A percentile compares a stretch with the other conserved stretches of the same genome.
phyloP scores from a whole-genome alignment of 208 protist species.

The Acanthamoeba castellanii region DNA sequence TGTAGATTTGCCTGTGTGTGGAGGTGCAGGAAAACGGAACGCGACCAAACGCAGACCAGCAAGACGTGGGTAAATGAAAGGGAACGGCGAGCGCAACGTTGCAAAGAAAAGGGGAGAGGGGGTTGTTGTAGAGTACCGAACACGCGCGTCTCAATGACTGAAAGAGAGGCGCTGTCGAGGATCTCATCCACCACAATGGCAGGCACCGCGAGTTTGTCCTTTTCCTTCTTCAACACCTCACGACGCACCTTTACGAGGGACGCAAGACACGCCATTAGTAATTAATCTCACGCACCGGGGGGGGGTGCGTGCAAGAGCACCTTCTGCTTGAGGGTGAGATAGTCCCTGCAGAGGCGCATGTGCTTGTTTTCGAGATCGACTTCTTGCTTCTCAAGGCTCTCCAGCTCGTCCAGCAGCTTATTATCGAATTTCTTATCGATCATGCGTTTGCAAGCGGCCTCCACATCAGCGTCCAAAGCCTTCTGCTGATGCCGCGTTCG shows the following conservation, averaged over 20 bases:
- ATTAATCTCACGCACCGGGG: neutral
- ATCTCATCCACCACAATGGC: slow-evolving; percentile 2
- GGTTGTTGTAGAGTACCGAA: neutral
- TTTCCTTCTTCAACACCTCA: slow-evolving; percentile 6
- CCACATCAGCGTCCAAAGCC: neutral
- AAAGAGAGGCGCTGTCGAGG: slow-evolving; percentile 15
- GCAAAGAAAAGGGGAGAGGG: neutral
- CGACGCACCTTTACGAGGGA: neutral
- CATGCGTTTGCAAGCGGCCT: neutral
- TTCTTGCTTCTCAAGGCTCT: slow-evolving; percentile 35
- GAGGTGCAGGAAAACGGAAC: neutral
- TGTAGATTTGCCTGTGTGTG: neutral
- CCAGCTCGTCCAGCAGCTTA: slow-evolving; percentile 45
- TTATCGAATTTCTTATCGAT: slow-evolving; percentile 47
- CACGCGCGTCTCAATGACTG: slow-evolving; percentile 37
- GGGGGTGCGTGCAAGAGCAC: neutral
- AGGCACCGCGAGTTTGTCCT: neutral
- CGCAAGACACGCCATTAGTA: neutral
- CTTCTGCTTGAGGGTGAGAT: slow-evolving; percentile 33
- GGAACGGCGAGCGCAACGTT: neutral
- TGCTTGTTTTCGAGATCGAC: slow-evolving; percentile 32
- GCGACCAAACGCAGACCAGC: neutral
- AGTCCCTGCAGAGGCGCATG: slow-evolving; percentile 43
- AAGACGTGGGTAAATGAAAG: neutral
- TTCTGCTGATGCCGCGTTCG: neutral